A percentile compares a stretch with the other conserved stretches of the same genome.
phyloP scores from a whole-genome alignment of 208 protist species.

The Leishmania martiniquensis region DNA sequence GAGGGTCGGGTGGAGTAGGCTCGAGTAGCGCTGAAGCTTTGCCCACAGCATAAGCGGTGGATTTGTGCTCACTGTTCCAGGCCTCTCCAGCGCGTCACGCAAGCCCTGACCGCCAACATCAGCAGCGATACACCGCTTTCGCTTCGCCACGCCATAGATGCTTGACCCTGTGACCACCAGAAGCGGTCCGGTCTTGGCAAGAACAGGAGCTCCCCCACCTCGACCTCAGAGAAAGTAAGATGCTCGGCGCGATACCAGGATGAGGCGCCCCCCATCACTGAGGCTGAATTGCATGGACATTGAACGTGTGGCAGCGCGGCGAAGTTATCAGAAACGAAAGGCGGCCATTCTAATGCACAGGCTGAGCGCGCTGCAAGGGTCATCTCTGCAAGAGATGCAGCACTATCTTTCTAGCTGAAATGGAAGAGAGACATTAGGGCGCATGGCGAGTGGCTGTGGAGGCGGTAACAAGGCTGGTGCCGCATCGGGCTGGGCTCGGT shows the following conservation, averaged over 20 bases:
- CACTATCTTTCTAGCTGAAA: constrained; percentile 17
- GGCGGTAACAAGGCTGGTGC: constrained; percentile 29
- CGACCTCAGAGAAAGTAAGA: not conserved
- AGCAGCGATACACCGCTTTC: not conserved
- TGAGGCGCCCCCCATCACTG: too few species aligned
- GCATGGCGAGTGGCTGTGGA: constrained; percentile 30
- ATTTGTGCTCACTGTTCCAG: not conserved
- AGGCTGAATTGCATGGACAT: too few species aligned
- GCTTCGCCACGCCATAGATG: not conserved
- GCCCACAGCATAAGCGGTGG: not conserved
- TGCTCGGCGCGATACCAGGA: not conserved
- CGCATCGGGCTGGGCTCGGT: constrained; percentile 39
- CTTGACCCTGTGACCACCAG: not conserved
- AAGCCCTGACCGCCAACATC: not conserved
- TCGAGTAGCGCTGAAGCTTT: not conserved
- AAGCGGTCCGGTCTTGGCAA: not conserved
- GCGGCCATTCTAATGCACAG: not conserved
- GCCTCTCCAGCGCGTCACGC: not conserved
- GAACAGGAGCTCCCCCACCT: not conserved
- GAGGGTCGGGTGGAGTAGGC: not conserved
- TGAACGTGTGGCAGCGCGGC: too few species aligned
- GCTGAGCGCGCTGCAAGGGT: not conserved
- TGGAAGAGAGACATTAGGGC: constrained; percentile 28
- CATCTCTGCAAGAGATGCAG: not conserved
- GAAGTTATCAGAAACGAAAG: not conserved